phyloP scores from a whole-genome alignment of 2,329 filamentous ascomycete species.

The Fusarium nygamai region DNA sequence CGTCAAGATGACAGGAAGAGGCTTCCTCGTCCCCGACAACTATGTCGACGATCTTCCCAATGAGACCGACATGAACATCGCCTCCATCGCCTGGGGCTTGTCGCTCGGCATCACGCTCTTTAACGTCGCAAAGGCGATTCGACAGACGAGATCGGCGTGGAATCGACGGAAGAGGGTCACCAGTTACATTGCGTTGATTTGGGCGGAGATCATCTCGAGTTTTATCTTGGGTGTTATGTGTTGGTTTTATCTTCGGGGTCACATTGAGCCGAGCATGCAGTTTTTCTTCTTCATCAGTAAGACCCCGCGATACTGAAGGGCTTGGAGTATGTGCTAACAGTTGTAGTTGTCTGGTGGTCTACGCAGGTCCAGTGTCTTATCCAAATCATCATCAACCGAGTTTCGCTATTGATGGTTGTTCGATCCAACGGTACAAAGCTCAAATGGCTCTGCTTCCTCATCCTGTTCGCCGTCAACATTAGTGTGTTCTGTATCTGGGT shows the following conservation, averaged over 20 bases:
- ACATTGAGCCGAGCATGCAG: slow-evolving; percentile 46
- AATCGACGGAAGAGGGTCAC: slow-evolving; percentile 37
- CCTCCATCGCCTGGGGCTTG: slow-evolving; percentile 43
- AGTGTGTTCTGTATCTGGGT: slow-evolving; percentile 63
- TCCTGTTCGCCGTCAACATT: slow-evolving; percentile 58
- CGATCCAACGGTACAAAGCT: slow-evolving; percentile 47
- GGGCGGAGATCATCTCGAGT: slow-evolving; percentile 42
- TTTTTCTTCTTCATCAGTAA: slow-evolving; percentile 44
- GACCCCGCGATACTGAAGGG: background rate
- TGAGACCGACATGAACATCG: slow-evolving; percentile 42
- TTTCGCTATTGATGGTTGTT: slow-evolving; percentile 56
- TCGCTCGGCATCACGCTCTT: slow-evolving; percentile 41
- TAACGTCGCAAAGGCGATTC: slow-evolving; percentile 37
- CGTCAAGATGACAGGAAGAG: slow-evolving; percentile 28
- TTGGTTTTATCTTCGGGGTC: slow-evolving; percentile 39
- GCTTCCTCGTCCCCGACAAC: slow-evolving; percentile 38
- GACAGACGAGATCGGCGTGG: slow-evolving; percentile 30
- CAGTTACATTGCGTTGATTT: slow-evolving; percentile 33
- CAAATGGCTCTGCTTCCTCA: slow-evolving; percentile 55
- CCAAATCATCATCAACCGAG: slow-evolving; percentile 63
- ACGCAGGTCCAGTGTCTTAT: slow-evolving; percentile 56
- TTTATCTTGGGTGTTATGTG: slow-evolving; percentile 37
- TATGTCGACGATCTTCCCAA: slow-evolving; percentile 31
- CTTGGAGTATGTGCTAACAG: background rate
- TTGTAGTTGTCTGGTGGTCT: slow-evolving; percentile 43